Evolutionary conservation across 805 yeast species (phyloP), one percentile per base, ranked within the genome.

Genomic region (Komagataella pastoris): DNA sequence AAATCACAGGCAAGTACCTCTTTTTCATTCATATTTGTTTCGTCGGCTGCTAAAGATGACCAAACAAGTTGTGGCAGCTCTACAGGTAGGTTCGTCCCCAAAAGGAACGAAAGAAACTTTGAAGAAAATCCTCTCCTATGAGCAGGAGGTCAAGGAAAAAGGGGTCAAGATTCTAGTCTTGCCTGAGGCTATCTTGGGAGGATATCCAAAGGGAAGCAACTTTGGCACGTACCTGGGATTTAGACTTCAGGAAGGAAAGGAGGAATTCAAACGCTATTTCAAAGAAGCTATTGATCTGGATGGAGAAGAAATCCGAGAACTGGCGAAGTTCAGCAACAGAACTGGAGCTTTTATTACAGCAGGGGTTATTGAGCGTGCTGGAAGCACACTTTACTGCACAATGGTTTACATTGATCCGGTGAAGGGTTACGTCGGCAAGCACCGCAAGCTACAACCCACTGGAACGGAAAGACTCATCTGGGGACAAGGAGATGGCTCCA

Each of bases 401-500:
- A 55, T 69, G 51, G 67, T 69, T 1, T 70, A 66, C 52, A 64
- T 73, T 46, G 74, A 70, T 52, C 71, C 74, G 10, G 56, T 51
- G 23, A 47, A 54, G 46, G 75, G 75, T 0, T 65, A 64, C 48
- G 67, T 66, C 21, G 73, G 65, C 3, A 71, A 71, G 53, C 77
- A 72, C 56, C 62, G 77, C 30, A 73, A 73, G 54, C 58, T 71
- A 53, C 58, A 67, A 59, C 77, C 77, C 45, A 72, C 77, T 4
- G 76, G 72, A 14, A 60, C 68, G 21, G 77, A 73, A 58, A 63
- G 75, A 45, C 59, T 72, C 47, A 60, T 72, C 10, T 73, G 76
- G 76, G 75, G 74, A 1, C 67, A 66, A 49, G 77, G 77, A 44
- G 76, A 72, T 52, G 77, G 77, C 3, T 69, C 74, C 3, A 71